Evolutionary conservation across 176 grass and related monocot species (phyloP).

Genomic region (Oropetium thomaeum): DNA sequence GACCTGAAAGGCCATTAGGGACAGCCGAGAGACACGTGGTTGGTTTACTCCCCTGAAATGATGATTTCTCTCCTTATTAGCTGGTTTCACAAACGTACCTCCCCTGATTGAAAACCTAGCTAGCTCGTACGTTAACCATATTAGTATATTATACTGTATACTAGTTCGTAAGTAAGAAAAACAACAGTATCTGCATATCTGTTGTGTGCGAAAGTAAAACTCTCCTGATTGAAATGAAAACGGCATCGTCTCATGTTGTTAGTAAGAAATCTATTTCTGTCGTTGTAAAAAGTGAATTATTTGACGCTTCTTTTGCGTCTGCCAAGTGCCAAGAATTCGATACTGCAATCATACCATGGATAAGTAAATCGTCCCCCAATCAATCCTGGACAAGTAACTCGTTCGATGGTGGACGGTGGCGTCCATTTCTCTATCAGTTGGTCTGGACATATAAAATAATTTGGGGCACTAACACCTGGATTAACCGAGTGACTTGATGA

Average conservation of each 20-base stretch:
- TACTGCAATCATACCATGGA: background rate
- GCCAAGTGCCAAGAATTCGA: slow-evolving; percentile 12
- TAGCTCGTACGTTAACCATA: slow-evolving; percentile 11
- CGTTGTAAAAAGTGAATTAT: too few species aligned
- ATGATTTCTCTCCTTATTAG: background rate
- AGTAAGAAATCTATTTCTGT: too few species aligned
- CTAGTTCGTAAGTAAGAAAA: slow-evolving; percentile 29
- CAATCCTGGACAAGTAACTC: background rate
- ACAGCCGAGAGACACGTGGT: background rate
- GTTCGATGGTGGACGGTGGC: background rate
- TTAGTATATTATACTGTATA: too few species aligned
- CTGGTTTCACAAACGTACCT: background rate
- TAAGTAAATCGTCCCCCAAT: background rate
- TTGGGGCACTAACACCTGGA: slow-evolving; percentile 8
- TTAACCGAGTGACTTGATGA: slow-evolving; percentile 13
- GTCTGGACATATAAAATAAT: slow-evolving; percentile 26
- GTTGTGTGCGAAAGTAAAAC: slow-evolving; percentile 23
- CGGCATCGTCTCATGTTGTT: background rate
- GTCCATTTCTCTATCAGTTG: slow-evolving; percentile 11
- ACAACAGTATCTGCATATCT: too few species aligned
- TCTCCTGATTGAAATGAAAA: slow-evolving; percentile 41
- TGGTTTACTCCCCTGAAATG: background rate
- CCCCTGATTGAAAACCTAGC: slow-evolving; percentile 12
- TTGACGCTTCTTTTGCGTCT: background rate
- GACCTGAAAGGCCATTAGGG: slow-evolving; percentile 9